Conservation (phyloP, 257 asterid genomes). For the Asclepias syriaca region DNA sequence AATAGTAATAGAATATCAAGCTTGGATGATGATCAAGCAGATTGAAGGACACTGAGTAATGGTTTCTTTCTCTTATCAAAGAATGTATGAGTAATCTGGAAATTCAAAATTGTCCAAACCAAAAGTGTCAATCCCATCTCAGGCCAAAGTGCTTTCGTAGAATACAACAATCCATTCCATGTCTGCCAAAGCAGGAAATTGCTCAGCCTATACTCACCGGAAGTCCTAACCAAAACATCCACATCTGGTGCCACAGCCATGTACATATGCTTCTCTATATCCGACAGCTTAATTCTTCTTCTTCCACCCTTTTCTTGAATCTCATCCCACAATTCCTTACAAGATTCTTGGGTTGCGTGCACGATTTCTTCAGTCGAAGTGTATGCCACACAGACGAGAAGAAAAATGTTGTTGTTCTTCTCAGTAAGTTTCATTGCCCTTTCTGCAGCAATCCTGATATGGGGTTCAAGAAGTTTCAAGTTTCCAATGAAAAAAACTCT, state of each 20-base stretch:
- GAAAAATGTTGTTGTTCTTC: constrained; percentile 30
- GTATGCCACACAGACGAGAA: constrained; percentile 61
- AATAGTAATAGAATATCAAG: no score
- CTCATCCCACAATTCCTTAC: constrained; percentile 29
- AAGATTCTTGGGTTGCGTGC: constrained; percentile 47
- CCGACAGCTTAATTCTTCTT: constrained; percentile 28
- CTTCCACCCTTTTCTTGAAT: background rate
- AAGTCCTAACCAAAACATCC: constrained; percentile 56
- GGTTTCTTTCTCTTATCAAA: constrained; percentile 38
- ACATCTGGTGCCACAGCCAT: constrained; percentile 72
- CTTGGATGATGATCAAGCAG: no score
- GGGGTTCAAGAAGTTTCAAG: constrained; percentile 44
- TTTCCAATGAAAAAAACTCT: constrained; percentile 61
- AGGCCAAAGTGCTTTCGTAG: constrained; percentile 68
- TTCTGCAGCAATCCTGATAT: constrained; percentile 52
- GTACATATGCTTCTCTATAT: constrained; percentile 58
- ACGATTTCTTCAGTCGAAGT: constrained; percentile 67
- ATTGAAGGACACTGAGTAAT: no score
- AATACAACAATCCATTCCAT: constrained; percentile 45
- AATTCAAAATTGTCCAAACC: constrained; percentile 62
- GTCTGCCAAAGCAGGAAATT: constrained; percentile 79
- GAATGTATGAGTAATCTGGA: constrained; percentile 40
- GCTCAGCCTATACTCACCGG: constrained; percentile 59
- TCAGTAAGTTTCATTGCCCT: constrained; percentile 60
- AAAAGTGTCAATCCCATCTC: constrained; percentile 65